These are phyloP conservation scores for Rhizopogon vesiculosus DNA, from an alignment of 768 basidiomycete species.

Conservation along the genomic window DNA sequence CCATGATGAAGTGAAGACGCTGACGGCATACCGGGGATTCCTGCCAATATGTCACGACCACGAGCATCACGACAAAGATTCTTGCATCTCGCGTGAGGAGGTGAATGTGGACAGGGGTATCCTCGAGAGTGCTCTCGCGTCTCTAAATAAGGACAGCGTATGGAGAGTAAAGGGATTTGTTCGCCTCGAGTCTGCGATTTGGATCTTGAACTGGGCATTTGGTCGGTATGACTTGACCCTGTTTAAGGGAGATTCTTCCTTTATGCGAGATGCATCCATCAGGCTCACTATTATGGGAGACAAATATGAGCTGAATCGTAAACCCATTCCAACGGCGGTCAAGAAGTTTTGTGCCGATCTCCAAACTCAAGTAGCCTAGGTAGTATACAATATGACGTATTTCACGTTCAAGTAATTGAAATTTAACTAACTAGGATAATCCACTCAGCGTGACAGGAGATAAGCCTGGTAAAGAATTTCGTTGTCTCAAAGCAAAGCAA, in stretches of 20 bases:
- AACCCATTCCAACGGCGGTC: conserved; percentile 28
- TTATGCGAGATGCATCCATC: conserved; percentile 34
- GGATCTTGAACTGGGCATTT: conserved; percentile 93
- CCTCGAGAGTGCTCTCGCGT: conserved; percentile 43
- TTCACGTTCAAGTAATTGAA: neutral
- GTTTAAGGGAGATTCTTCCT: conserved; percentile 17
- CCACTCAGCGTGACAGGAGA: neutral
- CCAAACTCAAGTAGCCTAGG: conserved; percentile 29
- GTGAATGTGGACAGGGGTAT: conserved; percentile 28
- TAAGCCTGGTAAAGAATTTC: conserved; percentile 11
- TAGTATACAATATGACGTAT: neutral
- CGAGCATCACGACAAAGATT: conserved; percentile 11
- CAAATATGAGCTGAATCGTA: conserved; percentile 66
- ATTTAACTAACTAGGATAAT: neutral
- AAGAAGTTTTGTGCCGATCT: conserved; percentile 47
- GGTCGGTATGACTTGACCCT: conserved; percentile 70
- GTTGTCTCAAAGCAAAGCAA: conserved; percentile 8
- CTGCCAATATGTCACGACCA: conserved; percentile 11
- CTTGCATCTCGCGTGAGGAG: conserved; percentile 3
- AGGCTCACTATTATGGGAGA: conserved; percentile 90
- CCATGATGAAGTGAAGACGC: conserved; percentile 84
- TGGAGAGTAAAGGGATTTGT: conserved; percentile 91
- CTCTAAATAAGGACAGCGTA: conserved; percentile 60
- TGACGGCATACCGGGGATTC: conserved; percentile 52
- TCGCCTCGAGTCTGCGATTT: conserved; percentile 35